Evolutionary conservation across 164 flowering plant species (phyloP), one percentile per base, ranked within the genome.

Genomic region (Dillenia turbinata): DNA sequence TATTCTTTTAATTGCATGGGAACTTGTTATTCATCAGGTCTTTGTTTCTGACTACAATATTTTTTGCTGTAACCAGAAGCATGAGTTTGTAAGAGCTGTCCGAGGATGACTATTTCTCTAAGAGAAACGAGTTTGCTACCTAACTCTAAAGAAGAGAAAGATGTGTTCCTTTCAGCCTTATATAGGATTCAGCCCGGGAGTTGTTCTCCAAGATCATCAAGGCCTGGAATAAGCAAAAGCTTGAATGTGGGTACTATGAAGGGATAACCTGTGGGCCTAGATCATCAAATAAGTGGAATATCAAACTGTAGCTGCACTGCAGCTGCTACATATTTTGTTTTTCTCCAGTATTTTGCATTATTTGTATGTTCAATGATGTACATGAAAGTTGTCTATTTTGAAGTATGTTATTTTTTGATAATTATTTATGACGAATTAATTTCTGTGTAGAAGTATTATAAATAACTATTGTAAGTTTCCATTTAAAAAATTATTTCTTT

Each of bases 121-220:
- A 89, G 89, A 89, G 88, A 61, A 89, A 92, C 40, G 86, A 94
- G 81, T 94, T 94, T 61, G 73, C 97, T 12, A 86, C 84, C 47
- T 89, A 97, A 69, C 77, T 94, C 63, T 89, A 83, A 67, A 96
- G 87, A 63, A 77, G 83, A 79, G 87, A 64, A 59, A 73, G 77
- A 2, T 8, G 73, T n/a, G 89, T 78, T 52, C 89, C 89, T 77
- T 79, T 88, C 2, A 95, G 87, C 65, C 97, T 93, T 66, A 83
- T 95, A 22, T 73, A 96, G 4, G 95, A 85, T 17, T 66, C 82
- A 58, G 81, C 98, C 56, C 86, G 79, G 17, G 75, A 79, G 17
- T 75, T 83, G 57, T 90, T 93, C 59, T 63, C 76, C 8, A 71
- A 71, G 9, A 90, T 91, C 60, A 79, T 89, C 57, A 75, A 81